A percentile compares a stretch with the other conserved stretches of the same genome.
phyloP scores from a whole-genome alignment of 371 early-diverging fungal genomes.

The Rhizopus arrhizus region DNA sequence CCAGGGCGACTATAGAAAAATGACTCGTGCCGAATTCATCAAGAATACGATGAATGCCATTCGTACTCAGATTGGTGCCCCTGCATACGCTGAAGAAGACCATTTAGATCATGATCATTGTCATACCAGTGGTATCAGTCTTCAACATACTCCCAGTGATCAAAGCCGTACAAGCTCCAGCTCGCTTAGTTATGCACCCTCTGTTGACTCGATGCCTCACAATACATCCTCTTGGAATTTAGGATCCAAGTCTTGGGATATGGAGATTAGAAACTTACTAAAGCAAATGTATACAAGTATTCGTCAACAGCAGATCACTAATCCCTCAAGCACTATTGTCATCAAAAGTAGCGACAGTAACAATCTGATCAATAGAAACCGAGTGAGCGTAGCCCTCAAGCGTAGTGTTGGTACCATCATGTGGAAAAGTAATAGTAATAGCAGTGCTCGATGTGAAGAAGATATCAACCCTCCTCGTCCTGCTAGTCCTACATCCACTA shows the following conservation, averaged over 20 bases:
- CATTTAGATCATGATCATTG: constrained; percentile 12
- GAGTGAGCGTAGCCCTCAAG: constrained; percentile 30
- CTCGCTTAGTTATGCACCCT: constrained; percentile 9
- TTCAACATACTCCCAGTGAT: constrained; percentile 18
- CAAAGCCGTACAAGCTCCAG: constrained; percentile 8
- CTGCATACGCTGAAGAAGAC: constrained; percentile 17
- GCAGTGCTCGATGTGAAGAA: constrained; percentile 25
- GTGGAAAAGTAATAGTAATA: constrained; percentile 25
- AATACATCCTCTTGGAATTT: neutral
- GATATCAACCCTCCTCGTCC: constrained; percentile 10
- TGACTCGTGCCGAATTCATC: constrained; percentile 57
- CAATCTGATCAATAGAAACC: constrained; percentile 1
- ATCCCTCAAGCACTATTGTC: constrained; percentile 37
- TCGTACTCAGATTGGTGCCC: constrained; percentile 20
- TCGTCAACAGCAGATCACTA: constrained; percentile 64
- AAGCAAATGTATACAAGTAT: constrained; percentile 64
- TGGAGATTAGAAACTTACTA: constrained; percentile 19
- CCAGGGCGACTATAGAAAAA: constrained; percentile 56
- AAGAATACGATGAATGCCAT: constrained; percentile 54
- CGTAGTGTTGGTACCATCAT: constrained; percentile 45
- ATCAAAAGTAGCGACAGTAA: constrained; percentile 1
- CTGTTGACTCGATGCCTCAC: constrained; percentile 12
- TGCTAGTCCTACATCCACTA: constrained; percentile 24
- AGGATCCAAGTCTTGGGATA: constrained; percentile 25
- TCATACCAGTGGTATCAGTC: constrained; percentile 16